phyloP scores from a whole-genome alignment of 1,284 basidiomycete genomes.

The Apiotrichum veenhuisii region DNA sequence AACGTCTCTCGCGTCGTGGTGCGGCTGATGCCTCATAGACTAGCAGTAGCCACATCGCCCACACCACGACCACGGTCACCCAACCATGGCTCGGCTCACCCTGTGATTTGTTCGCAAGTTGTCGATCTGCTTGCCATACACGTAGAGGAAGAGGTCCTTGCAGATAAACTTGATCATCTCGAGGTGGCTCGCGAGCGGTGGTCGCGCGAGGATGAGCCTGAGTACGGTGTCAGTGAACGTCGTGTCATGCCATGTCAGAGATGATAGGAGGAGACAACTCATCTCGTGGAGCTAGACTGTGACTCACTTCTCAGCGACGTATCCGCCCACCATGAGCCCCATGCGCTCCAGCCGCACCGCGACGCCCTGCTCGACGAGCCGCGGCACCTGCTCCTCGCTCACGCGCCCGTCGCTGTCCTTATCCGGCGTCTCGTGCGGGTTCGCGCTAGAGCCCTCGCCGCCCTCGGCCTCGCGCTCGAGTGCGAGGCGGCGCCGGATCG shows the following conservation, averaged over 20 bases:
- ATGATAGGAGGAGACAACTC: too few species aligned
- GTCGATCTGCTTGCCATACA: constrained; percentile 75
- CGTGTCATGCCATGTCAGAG: too few species aligned
- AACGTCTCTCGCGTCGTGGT: too few species aligned
- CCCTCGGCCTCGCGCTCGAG: constrained; percentile 27
- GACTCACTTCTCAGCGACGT: constrained; percentile 74
- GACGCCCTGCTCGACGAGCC: constrained; percentile 68
- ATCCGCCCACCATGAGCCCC: constrained; percentile 79
- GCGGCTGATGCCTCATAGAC: too few species aligned
- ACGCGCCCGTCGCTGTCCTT: constrained; percentile 39
- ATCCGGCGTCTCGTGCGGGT: constrained; percentile 46
- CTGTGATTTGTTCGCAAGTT: constrained; percentile 91
- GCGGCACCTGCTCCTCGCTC: constrained; percentile 46
- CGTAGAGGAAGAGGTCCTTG: constrained; percentile 67
- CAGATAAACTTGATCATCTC: constrained; percentile 93
- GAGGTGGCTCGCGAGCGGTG: constrained; percentile 73
- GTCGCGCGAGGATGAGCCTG: constrained; percentile 70
- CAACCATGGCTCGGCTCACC: too few species aligned
- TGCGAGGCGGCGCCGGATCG: constrained; percentile 54
- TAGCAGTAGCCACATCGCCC: too few species aligned
- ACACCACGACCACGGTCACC: too few species aligned
- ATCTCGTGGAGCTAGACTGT: too few species aligned
- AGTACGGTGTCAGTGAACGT: constrained; percentile 3
- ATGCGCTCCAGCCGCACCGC: constrained; percentile 70
- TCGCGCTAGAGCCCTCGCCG: constrained; percentile 13